Percentiles rank a stretch among this genome's conserved stretches.
phyloP scores from a whole-genome alignment of 257 asterid species.

The Primulina tabacum region DNA sequence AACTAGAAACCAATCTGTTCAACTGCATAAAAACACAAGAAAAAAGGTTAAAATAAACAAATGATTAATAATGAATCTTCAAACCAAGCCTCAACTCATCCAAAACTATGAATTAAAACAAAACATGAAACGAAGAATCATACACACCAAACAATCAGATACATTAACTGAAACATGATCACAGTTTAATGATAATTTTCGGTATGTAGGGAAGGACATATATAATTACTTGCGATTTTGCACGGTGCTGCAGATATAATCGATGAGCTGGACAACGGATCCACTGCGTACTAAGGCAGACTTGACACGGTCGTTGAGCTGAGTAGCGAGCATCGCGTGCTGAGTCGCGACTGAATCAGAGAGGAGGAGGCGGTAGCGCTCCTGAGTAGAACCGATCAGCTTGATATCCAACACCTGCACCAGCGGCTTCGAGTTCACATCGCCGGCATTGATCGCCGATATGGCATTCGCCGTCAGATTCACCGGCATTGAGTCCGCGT shows the following conservation, averaged over 20 bases:
- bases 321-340: slow-evolving; percentile 91
- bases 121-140: slow-evolving; percentile 7
- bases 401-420: slow-evolving; percentile 89
- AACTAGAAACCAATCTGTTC: slow-evolving; percentile 7
- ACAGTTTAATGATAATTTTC: background rate
- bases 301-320: slow-evolving; percentile 74
- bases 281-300: slow-evolving; percentile 62
- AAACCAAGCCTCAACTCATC: background rate
- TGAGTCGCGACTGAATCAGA: slow-evolving; percentile 76
- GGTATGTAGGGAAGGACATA: background rate
- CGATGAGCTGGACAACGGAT: slow-evolving; percentile 86
- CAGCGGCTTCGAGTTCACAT: slow-evolving; percentile 82
- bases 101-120: background rate
- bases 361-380: slow-evolving; percentile 69
- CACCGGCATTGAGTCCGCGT: slow-evolving; percentile 47
- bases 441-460: slow-evolving; percentile 71
- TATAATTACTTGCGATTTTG: slow-evolving; percentile 71
- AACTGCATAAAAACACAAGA: slow-evolving; percentile 13
- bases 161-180: background rate
- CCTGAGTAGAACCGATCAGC: slow-evolving; percentile 64
- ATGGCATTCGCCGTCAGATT: slow-evolving; percentile 71
- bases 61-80: slow-evolving; percentile 1
- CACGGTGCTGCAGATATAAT: slow-evolving; percentile 70
- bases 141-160: background rate
- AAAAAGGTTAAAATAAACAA: slow-evolving; percentile 17